Evolutionary conservation across 768 basidiomycete species (phyloP).

Genomic region (Leccinum uliginosum): DNA sequence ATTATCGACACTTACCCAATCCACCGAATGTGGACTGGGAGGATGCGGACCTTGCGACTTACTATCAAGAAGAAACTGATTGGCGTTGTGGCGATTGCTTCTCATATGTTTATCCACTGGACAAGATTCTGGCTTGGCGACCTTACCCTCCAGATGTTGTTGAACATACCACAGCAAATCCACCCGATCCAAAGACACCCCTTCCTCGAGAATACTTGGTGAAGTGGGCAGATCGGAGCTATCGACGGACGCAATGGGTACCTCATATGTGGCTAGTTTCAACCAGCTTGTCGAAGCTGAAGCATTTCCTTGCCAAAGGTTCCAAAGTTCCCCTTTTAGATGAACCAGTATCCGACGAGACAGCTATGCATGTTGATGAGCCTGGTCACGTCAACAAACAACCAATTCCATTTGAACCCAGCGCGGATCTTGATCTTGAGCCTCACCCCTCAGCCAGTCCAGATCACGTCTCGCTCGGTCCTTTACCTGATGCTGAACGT

Average conservation of each 20-base stretch:
- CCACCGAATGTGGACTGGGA: constrained; percentile 37
- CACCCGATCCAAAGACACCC: constrained; percentile 48
- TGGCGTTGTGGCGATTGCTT: constrained; percentile 80
- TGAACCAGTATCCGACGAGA: constrained; percentile 33
- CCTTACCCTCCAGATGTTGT: constrained; percentile 65
- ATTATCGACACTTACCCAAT: constrained; percentile 68
- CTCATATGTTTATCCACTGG: constrained; percentile 64
- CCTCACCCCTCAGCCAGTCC: constrained; percentile 29
- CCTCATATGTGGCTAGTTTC: constrained; percentile 87
- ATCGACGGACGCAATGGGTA: constrained; percentile 80
- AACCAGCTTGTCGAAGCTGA: constrained; percentile 60
- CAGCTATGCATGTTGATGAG: constrained; percentile 26
- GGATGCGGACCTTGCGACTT: constrained; percentile 44
- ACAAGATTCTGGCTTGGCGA: constrained; percentile 91
- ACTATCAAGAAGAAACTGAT: constrained; percentile 51
- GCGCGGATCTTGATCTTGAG: constrained; percentile 32
- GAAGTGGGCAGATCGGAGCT: constrained; percentile 82
- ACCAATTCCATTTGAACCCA: constrained; percentile 38
- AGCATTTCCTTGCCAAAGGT: constrained; percentile 70
- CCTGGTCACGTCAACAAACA: constrained; percentile 19
- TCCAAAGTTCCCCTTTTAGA: constrained; percentile 63
- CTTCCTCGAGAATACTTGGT: constrained; percentile 91
- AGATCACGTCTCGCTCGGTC: constrained; percentile 25
- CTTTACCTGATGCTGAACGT: constrained; percentile 66
- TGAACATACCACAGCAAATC: constrained; percentile 44